phyloP scores from a whole-genome alignment of 495 filamentous ascomycete species.

The Xylaria intraflava region DNA sequence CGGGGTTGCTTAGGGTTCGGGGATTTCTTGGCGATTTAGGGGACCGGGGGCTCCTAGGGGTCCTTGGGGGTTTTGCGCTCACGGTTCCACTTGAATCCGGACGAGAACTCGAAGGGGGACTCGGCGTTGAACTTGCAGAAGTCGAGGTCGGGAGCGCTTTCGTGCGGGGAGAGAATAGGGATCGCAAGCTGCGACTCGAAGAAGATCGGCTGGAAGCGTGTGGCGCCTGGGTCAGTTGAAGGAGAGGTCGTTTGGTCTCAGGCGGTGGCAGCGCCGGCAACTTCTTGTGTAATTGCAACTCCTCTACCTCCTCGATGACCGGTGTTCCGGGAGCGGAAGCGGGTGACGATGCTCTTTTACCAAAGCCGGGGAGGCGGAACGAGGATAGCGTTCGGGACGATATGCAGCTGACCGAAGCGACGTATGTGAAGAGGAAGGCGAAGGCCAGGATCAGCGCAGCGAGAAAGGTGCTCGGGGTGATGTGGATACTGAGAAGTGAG shows the following conservation, averaged over 20 bases:
- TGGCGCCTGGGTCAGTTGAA: conserved; percentile 13
- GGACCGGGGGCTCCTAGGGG: neutral
- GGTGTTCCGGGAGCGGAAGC: conserved; percentile 5
- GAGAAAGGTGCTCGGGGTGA: conserved; percentile 49
- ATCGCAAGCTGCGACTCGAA: conserved; percentile 19
- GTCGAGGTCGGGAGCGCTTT: conserved; percentile 14
- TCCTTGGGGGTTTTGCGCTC: neutral
- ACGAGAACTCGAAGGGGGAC: neutral
- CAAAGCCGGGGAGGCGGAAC: conserved; percentile 15
- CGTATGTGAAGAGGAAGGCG: conserved; percentile 44
- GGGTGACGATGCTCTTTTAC: conserved; percentile 9
- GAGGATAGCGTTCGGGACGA: conserved; percentile 15
- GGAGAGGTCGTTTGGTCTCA: conserved; percentile 28
- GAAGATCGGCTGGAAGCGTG: conserved; percentile 5
- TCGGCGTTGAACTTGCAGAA: conserved; percentile 2
- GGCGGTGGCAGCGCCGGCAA: conserved; percentile 23
- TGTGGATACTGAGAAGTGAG: conserved; percentile 43
- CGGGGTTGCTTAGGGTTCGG: conserved; percentile 1
- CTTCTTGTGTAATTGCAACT: conserved; percentile 11
- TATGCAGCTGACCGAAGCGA: conserved; percentile 30
- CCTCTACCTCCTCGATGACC: conserved; percentile 13
- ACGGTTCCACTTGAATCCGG: neutral
- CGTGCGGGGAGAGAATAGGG: conserved; percentile 22
- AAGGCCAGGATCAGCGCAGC: conserved; percentile 44
- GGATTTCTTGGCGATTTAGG: neutral